Percentiles rank a stretch among this genome's conserved stretches.
Conservation (phyloP, 805 yeast species). For the Sungouiozyma ichnusensis region DNA sequence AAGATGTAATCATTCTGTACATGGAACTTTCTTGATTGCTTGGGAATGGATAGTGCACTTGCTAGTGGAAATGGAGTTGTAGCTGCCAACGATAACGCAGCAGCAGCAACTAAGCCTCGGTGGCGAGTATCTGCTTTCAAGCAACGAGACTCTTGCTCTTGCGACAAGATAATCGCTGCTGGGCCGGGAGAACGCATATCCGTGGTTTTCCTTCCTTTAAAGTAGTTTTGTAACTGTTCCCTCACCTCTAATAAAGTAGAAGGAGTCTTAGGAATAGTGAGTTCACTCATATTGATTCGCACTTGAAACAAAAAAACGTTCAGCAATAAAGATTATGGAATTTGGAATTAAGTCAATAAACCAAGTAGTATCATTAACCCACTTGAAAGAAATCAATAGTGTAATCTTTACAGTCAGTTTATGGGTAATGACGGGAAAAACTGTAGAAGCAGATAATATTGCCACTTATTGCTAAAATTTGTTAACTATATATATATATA, state of each 20-base stretch:
- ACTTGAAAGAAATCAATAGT: too few species aligned
- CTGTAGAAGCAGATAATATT: too few species aligned
- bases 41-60: too few species aligned
- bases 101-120: constrained; percentile 50
- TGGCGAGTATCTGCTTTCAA: neutral
- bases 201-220: neutral
- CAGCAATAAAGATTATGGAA: too few species aligned
- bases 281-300: neutral
- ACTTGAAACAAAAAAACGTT: too few species aligned
- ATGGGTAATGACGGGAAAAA: too few species aligned
- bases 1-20: constrained; percentile 38
- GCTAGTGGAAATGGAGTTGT: constrained; percentile 55
- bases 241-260: constrained; percentile 5
- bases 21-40: constrained; percentile 19
- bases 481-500: too few species aligned
- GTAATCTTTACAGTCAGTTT: too few species aligned
- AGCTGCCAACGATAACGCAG: constrained; percentile 76
- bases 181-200: constrained; percentile 37
- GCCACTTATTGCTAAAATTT: too few species aligned
- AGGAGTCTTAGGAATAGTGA: neutral
- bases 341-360: too few species aligned
- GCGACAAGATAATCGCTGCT: constrained; percentile 31
- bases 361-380: too few species aligned
- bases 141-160: neutral
- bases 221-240: constrained; percentile 9